phyloP scores from a whole-genome alignment of 805 yeast genomes.

The Wickerhamiella brachini region DNA sequence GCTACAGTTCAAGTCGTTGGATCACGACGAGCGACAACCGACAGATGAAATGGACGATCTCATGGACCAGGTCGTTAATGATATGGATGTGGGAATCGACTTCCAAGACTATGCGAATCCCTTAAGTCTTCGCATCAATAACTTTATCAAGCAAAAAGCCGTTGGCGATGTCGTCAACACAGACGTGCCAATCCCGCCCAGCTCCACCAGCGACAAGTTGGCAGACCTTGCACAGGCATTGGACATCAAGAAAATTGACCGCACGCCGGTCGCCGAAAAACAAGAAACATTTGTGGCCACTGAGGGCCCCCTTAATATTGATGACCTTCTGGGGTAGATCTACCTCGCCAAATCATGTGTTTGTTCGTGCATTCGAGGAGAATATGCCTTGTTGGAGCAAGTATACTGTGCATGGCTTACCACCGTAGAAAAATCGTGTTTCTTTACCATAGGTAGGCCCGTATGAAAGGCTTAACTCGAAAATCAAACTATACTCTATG shows the following conservation, averaged over 20 bases:
- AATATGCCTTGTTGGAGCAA: too few relatives aligned
- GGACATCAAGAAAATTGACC: conserved; percentile 4
- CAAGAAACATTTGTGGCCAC: neutral
- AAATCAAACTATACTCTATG: neutral
- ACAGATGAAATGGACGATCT: conserved; percentile 3
- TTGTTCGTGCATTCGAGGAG: too few relatives aligned
- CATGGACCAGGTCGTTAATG: conserved; percentile 11
- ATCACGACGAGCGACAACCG: conserved; percentile 2
- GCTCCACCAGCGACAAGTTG: neutral
- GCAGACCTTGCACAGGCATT: neutral
- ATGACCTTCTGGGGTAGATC: neutral
- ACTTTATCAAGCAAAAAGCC: conserved; percentile 1
- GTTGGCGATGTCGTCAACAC: neutral
- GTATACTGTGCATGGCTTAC: too few relatives aligned
- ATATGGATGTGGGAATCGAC: conserved; percentile 5
- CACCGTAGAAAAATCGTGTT: too few relatives aligned
- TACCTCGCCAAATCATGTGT: too few relatives aligned
- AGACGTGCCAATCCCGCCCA: neutral
- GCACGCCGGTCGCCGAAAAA: neutral
- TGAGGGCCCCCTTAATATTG: neutral
- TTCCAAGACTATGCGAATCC: conserved; percentile 3
- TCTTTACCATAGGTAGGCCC: too few relatives aligned
- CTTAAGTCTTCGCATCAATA: neutral
- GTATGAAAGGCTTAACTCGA: neutral
- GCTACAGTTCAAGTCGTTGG: conserved; percentile 1